Conservation (phyloP, 805 yeast species). For the Spathaspora arborariae region DNA sequence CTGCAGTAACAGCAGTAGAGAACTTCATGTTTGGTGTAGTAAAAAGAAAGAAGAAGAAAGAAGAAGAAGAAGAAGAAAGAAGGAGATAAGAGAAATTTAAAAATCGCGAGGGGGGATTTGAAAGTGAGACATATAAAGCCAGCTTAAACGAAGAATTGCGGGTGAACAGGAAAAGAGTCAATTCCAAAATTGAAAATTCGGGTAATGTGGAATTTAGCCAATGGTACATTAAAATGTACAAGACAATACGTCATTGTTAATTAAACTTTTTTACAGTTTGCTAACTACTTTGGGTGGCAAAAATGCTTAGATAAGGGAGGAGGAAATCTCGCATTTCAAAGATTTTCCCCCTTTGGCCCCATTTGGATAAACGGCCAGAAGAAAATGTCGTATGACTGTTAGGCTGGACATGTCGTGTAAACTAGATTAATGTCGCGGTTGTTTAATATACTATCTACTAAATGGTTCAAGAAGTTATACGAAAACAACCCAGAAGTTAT, state of each 20-base stretch:
- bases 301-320: not conserved
- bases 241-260: not conserved
- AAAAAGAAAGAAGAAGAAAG: not conserved
- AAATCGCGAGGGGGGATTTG: not conserved
- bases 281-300: not conserved
- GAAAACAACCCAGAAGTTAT: too few species aligned
- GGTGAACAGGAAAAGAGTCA: not conserved
- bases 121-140: not conserved
- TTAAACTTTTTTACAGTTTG: not conserved
- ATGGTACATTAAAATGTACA: too few species aligned
- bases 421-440: not conserved
- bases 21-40: constrained; percentile 14
- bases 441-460: not conserved
- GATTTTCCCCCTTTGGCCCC: not conserved
- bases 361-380: not conserved
- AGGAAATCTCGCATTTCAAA: not conserved
- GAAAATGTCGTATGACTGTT: not conserved
- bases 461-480: too few species aligned
- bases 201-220: not conserved
- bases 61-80: not conserved
- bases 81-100: not conserved
- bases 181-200: too few species aligned
- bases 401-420: not conserved
- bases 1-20: constrained; percentile 14
- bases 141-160: not conserved